Conservation (phyloP, 2,329 filamentous ascomycete genomes). For the Zasmidium cellare region DNA sequence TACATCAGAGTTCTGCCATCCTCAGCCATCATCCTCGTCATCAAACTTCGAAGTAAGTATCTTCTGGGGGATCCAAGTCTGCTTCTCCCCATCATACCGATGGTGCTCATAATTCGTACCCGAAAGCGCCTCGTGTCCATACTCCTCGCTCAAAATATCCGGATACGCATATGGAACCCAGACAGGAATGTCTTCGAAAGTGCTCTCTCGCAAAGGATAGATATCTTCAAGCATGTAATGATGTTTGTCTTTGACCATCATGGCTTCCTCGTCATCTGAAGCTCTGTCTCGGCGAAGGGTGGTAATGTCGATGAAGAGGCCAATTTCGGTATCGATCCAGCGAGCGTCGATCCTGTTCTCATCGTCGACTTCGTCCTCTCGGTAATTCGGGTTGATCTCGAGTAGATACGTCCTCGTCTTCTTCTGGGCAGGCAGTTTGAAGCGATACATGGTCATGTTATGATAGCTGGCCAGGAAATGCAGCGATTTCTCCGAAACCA, state of each 20-base stretch:
- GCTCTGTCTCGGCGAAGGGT: constrained; percentile 52
- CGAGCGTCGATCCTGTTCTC: constrained; percentile 61
- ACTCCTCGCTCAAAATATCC: constrained; percentile 56
- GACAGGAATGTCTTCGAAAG: constrained; percentile 55
- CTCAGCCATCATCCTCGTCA: background rate
- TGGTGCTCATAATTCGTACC: constrained; percentile 48
- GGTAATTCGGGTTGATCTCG: constrained; percentile 61
- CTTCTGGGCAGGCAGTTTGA: constrained; percentile 26
- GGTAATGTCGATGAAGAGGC: constrained; percentile 64
- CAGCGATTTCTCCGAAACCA: constrained; percentile 57
- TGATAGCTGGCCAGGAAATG: constrained; percentile 59
- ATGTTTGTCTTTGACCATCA: constrained; percentile 61
- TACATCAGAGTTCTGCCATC: background rate
- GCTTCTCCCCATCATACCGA: constrained; percentile 37
- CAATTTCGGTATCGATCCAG: constrained; percentile 61
- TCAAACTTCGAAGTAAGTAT: constrained; percentile 11
- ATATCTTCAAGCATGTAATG: constrained; percentile 55
- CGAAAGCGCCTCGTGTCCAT: constrained; percentile 51
- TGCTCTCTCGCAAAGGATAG: constrained; percentile 56
- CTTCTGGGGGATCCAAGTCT: constrained; percentile 32
- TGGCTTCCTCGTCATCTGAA: constrained; percentile 42
- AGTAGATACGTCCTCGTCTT: constrained; percentile 49
- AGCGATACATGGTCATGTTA: constrained; percentile 61
- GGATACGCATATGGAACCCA: constrained; percentile 60
- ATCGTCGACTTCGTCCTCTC: constrained; percentile 46